Evolutionary conservation across 306 rosid genomes (phyloP).

Genomic region (Alnus rubra): DNA sequence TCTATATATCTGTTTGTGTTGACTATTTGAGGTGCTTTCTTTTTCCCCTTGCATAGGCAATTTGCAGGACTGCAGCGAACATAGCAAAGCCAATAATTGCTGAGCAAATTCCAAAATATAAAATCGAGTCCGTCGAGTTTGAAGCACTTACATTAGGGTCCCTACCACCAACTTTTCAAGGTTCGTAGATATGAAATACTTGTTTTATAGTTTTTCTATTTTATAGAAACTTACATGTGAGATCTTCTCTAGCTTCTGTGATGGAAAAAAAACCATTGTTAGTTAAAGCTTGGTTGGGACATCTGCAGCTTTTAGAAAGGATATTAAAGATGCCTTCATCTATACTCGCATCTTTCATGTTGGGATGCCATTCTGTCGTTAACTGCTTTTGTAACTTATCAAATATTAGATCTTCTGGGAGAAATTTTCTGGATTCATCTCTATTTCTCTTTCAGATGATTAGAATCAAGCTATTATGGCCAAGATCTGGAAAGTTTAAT

Average conservation of each 20-base stretch:
- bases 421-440: neutral
- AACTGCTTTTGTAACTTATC: neutral
- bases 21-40: neutral
- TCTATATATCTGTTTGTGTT: slow-evolving; percentile 1
- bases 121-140: slow-evolving; percentile 75
- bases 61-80: slow-evolving; percentile 68
- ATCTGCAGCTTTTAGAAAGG: slow-evolving; percentile 2
- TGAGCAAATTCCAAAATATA: slow-evolving; percentile 76
- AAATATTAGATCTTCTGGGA: neutral
- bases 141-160: slow-evolving; percentile 75
- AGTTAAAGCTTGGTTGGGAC: neutral
- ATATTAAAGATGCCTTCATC: neutral
- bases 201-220: slow-evolving; percentile 13
- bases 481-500: neutral
- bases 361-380: neutral
- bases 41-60: slow-evolving; percentile 48
- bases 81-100: slow-evolving; percentile 85
- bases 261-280: neutral
- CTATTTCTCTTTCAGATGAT: neutral
- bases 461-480: neutral
- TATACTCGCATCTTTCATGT: neutral
- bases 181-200: slow-evolving; percentile 34
- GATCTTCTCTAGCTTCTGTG: neutral
- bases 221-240: neutral
- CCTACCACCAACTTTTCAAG: slow-evolving; percentile 93